Percentiles rank a stretch among this genome's conserved stretches.
Conservation (phyloP, 352 stramenopile genomes). For the Phytopythium sindhum region DNA sequence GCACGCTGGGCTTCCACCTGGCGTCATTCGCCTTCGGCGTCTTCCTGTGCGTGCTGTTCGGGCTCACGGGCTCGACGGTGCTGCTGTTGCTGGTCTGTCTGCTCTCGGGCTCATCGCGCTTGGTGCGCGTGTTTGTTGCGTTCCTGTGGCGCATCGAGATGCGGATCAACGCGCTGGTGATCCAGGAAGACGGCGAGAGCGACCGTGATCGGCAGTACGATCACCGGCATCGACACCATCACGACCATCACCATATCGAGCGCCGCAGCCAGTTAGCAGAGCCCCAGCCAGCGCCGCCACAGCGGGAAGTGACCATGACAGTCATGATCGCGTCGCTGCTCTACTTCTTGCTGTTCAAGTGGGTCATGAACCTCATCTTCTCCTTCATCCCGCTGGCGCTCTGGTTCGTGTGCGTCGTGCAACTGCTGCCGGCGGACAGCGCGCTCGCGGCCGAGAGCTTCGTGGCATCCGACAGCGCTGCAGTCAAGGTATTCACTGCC, state of each 20-base stretch:
- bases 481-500: slow-evolving; percentile 31
- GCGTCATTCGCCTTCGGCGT: slow-evolving; percentile 38
- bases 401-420: slow-evolving; percentile 37
- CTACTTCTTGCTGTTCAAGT: slow-evolving; percentile 74
- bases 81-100: slow-evolving; percentile 50
- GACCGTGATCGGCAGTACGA: slow-evolving; percentile 9
- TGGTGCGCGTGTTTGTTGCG: slow-evolving; percentile 34
- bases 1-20: slow-evolving; percentile 56
- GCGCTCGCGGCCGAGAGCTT: slow-evolving; percentile 14
- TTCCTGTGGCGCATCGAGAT: slow-evolving; percentile 60
- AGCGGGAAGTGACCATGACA: slow-evolving; percentile 43
- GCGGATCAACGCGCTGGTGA: slow-evolving; percentile 37
- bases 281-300: background rate
- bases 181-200: slow-evolving; percentile 11
- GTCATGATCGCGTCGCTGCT: slow-evolving; percentile 65
- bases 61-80: slow-evolving; percentile 27
- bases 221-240: background rate
- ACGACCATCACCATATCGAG: background rate
- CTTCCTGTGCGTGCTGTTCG: slow-evolving; percentile 33
- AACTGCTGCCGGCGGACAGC: slow-evolving; percentile 29
- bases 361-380: slow-evolving; percentile 56
- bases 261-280: background rate
- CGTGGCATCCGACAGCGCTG: slow-evolving; percentile 14
- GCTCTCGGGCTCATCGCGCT: slow-evolving; percentile 41
- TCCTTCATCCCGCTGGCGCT: slow-evolving; percentile 39